These are phyloP conservation scores for Pterocarpus santalinus DNA, from an alignment of 306 rosid species.

Conservation along the genomic window DNA sequence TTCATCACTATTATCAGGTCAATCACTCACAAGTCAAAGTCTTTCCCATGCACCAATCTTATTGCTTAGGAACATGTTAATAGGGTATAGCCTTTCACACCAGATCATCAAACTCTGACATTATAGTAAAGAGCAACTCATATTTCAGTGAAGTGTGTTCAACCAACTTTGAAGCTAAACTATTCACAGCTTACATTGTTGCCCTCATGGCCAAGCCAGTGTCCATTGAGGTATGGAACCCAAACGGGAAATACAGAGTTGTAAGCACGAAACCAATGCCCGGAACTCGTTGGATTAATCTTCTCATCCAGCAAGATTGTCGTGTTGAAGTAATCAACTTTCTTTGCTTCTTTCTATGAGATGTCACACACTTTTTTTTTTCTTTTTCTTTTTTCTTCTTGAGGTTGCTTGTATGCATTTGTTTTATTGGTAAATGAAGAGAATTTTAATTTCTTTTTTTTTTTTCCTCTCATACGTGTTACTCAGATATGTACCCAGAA, in stretches of 20 bases:
- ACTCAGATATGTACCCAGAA: constrained; percentile 88
- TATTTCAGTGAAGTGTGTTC: constrained; percentile 35
- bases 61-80: neutral
- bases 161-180: constrained; percentile 9
- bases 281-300: constrained; percentile 98
- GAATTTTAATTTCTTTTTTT: neutral
- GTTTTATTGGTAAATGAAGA: neutral
- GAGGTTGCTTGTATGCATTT: neutral
- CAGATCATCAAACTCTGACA: neutral
- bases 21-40: constrained; percentile 20
- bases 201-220: constrained; percentile 89
- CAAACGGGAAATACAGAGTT: constrained; percentile 94
- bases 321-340: constrained; percentile 79
- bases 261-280: constrained; percentile 99
- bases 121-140: neutral
- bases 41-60: neutral
- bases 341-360: neutral
- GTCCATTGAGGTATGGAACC: constrained; percentile 92
- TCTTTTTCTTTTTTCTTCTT: neutral
- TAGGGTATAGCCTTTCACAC: constrained; percentile 38
- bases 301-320: constrained; percentile 85
- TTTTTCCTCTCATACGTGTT: neutral
- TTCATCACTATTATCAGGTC: constrained; percentile 11
- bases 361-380: neutral
- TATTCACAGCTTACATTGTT: constrained; percentile 12